Evolutionary conservation across 768 basidiomycete species (phyloP).

Genomic region (Mycena galopus): DNA sequence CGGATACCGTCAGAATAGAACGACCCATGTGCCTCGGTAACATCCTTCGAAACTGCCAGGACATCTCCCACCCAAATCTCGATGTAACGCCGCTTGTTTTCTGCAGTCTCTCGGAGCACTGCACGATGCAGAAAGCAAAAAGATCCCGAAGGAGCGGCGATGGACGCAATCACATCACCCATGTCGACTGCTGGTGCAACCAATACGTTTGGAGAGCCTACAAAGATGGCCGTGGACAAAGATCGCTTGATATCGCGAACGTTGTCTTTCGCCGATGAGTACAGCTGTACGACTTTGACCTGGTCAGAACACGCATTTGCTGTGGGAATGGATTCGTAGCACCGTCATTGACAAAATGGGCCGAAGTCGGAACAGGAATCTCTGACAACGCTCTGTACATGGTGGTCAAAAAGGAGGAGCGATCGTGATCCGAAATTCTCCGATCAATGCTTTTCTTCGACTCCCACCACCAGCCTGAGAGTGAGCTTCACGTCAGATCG

Average conservation of each 20-base stretch:
- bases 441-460: too few relatives aligned
- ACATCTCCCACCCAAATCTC: slow-evolving; percentile 68
- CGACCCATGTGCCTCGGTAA: slow-evolving; percentile 67
- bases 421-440: too few relatives aligned
- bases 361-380: slow-evolving; percentile 53
- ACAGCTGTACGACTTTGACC: slow-evolving; percentile 55
- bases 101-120: slow-evolving; percentile 55
- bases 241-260: slow-evolving; percentile 61
- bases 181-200: slow-evolving; percentile 50
- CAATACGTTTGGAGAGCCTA: slow-evolving; percentile 36
- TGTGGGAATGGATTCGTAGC: background rate
- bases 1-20: slow-evolving; percentile 73
- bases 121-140: slow-evolving; percentile 55
- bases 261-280: slow-evolving; percentile 65
- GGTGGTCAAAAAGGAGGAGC: too few relatives aligned
- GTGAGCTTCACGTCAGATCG: too few relatives aligned
- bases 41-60: slow-evolving; percentile 64
- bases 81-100: slow-evolving; percentile 65
- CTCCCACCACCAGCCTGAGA: too few relatives aligned
- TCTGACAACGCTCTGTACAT: slow-evolving; percentile 58
- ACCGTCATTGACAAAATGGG: slow-evolving; percentile 47
- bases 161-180: slow-evolving; percentile 55
- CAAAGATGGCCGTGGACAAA: slow-evolving; percentile 54
- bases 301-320: slow-evolving; percentile 7
- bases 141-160: slow-evolving; percentile 51